phyloP scores from a whole-genome alignment of 768 basidiomycete genomes.

The Fomitopsis pulvina region DNA sequence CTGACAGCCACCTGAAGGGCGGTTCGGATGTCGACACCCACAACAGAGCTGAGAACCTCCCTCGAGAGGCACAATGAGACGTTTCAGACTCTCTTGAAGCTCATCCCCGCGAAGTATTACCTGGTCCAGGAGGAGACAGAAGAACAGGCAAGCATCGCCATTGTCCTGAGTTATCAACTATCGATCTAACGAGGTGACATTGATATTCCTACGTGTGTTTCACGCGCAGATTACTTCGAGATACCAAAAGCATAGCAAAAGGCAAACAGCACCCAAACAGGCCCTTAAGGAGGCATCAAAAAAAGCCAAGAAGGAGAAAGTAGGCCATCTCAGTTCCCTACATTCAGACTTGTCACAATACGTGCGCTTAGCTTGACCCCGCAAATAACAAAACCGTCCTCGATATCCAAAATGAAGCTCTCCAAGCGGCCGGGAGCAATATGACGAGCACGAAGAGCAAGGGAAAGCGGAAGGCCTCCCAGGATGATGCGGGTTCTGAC shows the following conservation, averaged over 20 bases:
- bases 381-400: slow-evolving; percentile 76
- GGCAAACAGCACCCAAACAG: slow-evolving; percentile 68
- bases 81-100: slow-evolving; percentile 74
- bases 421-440: slow-evolving; percentile 17
- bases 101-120: slow-evolving; percentile 91
- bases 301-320: slow-evolving; percentile 86
- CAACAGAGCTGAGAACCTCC: slow-evolving; percentile 45
- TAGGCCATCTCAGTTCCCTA: slow-evolving; percentile 19
- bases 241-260: slow-evolving; percentile 86
- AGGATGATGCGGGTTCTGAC: slow-evolving; percentile 23
- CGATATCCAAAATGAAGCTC: slow-evolving; percentile 62
- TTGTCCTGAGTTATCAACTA: no score
- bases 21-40: slow-evolving; percentile 47
- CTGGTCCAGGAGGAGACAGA: slow-evolving; percentile 59
- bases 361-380: slow-evolving; percentile 76
- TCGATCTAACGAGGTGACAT: neutral
- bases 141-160: slow-evolving; percentile 50
- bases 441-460: slow-evolving; percentile 21
- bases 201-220: neutral
- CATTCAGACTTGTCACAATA: neutral
- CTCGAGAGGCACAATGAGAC: slow-evolving; percentile 81
- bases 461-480: slow-evolving; percentile 43
- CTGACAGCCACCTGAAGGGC: no score
- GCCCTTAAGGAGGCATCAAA: slow-evolving; percentile 83
- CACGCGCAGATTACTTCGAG: slow-evolving; percentile 46